Evolutionary conservation across 805 yeast species (phyloP), one percentile per base, ranked within the genome.

Genomic region (Saccharomycopsis selenospora): DNA sequence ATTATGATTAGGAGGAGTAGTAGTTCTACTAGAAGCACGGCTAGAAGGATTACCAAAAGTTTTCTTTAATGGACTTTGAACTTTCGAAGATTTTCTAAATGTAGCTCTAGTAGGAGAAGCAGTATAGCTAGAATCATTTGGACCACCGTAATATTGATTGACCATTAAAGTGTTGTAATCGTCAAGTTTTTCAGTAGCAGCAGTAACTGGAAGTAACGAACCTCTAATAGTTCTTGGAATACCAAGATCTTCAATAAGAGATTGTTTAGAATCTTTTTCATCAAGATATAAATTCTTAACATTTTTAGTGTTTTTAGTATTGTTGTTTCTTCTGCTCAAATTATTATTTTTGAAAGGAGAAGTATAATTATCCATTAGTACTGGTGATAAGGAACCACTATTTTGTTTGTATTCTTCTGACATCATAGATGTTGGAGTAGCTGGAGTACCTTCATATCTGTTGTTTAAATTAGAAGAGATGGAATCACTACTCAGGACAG

Each of bases 181-280:
- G 26, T 48, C 48, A 28, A 27, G 22, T 2, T 48, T 44, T 33
- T 47, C 29, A 5, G 40, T 23, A 11, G 17, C 30, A 2, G 40
- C 13, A 4, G n/a, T 7, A 14, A 29, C 26, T 10, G 43, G 14
- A 10, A 48, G 28, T 17, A 46, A 26, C 22, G 55, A 52, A 7
- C 55, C 53, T 43, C 53, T 36, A 17, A 42, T 42, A 20, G 47
- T 52, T 45, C 55, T 45, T 24, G 55, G 55, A 7, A 52, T 42
- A 7, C 51, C 52, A 10, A 52, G 38, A 11, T 42, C 53, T 3
- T 42, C 27, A 8, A 52, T 45, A 2, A 52, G 29, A n/a, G 41
- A 45, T 22, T 43, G 40, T 40, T 48, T 51, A n/a, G 45, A 17
- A 43, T 43, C 46, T 27, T 30, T 43, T 14, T 33, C 38, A 5